These are phyloP conservation scores for Fraxinus platypoda DNA, from an alignment of 305 asterid species.

Conservation along the genomic window DNA sequence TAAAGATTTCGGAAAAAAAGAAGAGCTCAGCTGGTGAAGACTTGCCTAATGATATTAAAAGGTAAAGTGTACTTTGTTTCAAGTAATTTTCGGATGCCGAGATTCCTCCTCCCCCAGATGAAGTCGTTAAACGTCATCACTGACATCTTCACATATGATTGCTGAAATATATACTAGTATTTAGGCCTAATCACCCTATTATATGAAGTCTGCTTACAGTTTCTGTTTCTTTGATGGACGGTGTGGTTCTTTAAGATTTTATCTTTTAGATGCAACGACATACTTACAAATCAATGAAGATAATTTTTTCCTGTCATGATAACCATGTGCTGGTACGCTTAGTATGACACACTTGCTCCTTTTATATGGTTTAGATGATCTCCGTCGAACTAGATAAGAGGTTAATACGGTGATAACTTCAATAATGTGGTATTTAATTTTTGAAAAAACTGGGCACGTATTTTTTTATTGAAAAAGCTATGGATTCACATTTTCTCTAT, in stretches of 20 bases:
- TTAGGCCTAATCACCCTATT: no score
- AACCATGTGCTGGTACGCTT: neutral
- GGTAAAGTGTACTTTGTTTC: constrained; percentile 30
- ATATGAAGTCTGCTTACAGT: neutral
- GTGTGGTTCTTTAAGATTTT: neutral
- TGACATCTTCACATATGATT: no score
- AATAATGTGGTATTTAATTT: neutral
- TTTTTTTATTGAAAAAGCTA: neutral
- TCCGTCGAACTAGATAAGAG: neutral
- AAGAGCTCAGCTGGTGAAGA: constrained; percentile 23
- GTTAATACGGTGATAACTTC: neutral
- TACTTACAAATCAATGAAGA: neutral
- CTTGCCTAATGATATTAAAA: constrained; percentile 53
- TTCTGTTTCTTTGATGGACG: neutral
- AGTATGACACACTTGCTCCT: neutral
- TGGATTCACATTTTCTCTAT: neutral
- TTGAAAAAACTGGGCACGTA: neutral
- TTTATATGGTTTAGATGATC: neutral
- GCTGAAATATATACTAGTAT: no score
- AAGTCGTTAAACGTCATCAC: no score
- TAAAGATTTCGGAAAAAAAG: constrained; percentile 30
- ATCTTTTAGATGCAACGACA: neutral
- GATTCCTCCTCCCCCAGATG: neutral
- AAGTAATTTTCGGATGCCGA: neutral
- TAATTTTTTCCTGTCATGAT: neutral